Conservation (phyloP, 169 alveolate species). For the Cryptosporidium ubiquitum region DNA sequence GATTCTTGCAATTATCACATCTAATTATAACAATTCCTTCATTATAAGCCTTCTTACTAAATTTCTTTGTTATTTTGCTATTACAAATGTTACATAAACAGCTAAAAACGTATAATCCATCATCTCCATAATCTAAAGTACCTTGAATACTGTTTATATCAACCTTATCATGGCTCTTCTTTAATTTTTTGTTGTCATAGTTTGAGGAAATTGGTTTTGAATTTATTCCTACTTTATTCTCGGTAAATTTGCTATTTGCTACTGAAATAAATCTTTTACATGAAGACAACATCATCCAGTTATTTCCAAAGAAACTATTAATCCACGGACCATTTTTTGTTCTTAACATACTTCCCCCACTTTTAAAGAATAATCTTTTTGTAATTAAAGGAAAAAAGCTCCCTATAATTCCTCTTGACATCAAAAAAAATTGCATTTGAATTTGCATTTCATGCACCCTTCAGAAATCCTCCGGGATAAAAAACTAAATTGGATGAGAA, state of each 20-base stretch:
- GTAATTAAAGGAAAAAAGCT: neutral
- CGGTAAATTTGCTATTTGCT: neutral
- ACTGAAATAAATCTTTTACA: neutral
- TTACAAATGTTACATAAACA: constrained; percentile 85
- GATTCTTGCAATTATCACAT: constrained; percentile 84
- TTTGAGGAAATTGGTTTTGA: neutral
- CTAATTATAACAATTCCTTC: constrained; percentile 85
- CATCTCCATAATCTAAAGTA: constrained; percentile 39
- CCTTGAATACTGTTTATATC: constrained; percentile 31
- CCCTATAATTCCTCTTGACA: neutral
- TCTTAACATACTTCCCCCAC: neutral
- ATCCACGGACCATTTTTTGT: neutral
- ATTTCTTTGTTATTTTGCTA: constrained; percentile 78
- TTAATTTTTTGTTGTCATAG: neutral
- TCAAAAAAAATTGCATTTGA: neutral
- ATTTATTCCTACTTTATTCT: neutral
- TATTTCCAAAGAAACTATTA: neutral
- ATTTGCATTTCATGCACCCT: neutral
- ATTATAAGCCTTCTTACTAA: constrained; percentile 83
- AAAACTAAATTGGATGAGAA: neutral
- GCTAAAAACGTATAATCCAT: constrained; percentile 81
- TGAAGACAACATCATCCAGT: neutral
- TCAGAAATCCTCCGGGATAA: neutral
- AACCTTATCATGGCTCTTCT: neutral
- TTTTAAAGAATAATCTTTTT: neutral